Evolutionary conservation across 1,284 basidiomycete species (phyloP).

Genomic region (Xanthoconium separans): DNA sequence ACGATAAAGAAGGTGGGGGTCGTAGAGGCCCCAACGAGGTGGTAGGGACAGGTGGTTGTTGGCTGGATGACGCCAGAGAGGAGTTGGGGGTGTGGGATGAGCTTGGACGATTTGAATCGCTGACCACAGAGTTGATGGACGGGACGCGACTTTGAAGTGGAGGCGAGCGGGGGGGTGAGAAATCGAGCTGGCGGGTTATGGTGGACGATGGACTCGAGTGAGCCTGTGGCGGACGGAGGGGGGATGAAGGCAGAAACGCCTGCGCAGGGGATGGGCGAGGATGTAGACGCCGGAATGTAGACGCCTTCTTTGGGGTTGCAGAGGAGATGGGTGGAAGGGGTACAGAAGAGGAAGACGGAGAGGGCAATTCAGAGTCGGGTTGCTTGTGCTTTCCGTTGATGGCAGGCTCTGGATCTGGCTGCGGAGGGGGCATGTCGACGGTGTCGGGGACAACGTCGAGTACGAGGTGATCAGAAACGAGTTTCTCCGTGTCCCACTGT

Average conservation of each 20-base stretch:
- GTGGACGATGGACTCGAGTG: conserved; percentile 16
- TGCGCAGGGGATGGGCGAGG: conserved; percentile 38
- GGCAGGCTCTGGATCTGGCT: neutral
- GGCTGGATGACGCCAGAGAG: neutral
- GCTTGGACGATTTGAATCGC: conserved; percentile 4
- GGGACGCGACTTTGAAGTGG: conserved; percentile 25
- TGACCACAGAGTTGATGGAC: conserved; percentile 21
- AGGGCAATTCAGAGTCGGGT: neutral
- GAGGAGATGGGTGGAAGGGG: conserved; percentile 11
- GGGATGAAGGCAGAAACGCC: conserved; percentile 39
- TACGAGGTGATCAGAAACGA: conserved; percentile 7
- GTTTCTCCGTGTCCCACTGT: conserved; percentile 25
- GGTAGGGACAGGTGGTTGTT: neutral
- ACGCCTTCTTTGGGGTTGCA: conserved; percentile 39
- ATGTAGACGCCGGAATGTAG: conserved; percentile 62
- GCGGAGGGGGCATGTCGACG: neutral
- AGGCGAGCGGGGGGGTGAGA: conserved; percentile 14
- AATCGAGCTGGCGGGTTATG: conserved; percentile 16
- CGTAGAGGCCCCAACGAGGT: neutral
- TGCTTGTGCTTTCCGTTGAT: conserved; percentile 12
- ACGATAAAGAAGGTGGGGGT: conserved; percentile 3
- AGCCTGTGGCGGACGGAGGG: conserved; percentile 36
- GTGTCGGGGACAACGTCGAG: conserved; percentile 3
- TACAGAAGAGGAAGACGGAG: conserved; percentile 15
- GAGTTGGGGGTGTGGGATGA: conserved; percentile 14